phyloP scores from a whole-genome alignment of 192 early-diverging fungal genomes.

The Coemansia aciculifera region DNA sequence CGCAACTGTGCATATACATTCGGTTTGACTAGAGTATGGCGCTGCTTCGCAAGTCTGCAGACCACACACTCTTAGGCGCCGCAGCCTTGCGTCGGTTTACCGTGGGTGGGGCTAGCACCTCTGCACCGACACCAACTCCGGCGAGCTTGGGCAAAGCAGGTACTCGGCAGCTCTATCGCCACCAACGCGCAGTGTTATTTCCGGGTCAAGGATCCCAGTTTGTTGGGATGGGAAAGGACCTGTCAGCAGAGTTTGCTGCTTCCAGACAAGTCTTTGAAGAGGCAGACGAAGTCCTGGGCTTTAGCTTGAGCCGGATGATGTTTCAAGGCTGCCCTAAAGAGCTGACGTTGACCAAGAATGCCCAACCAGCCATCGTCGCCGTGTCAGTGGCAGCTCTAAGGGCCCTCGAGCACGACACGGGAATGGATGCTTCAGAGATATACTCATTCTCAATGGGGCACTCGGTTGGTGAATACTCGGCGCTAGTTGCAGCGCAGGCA shows the following conservation, averaged over 20 bases:
- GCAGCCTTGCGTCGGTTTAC: neutral
- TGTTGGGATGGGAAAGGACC: slow-evolving; percentile 91
- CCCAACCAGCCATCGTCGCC: slow-evolving; percentile 91
- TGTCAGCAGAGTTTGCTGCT: slow-evolving; percentile 70
- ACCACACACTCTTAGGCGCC: neutral
- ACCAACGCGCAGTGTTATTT: slow-evolving; percentile 48
- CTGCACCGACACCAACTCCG: neutral
- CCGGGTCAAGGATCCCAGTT: slow-evolving; percentile 80
- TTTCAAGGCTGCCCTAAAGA: slow-evolving; percentile 77
- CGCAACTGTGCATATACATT: neutral
- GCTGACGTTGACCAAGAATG: slow-evolving; percentile 71
- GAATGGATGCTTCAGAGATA: slow-evolving; percentile 69
- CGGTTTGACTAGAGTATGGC: neutral
- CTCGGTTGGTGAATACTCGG: slow-evolving; percentile 90
- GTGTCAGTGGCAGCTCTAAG: slow-evolving; percentile 85
- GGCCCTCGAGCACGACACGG: slow-evolving; percentile 80
- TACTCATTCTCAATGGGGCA: slow-evolving; percentile 88
- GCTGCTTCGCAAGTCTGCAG: neutral
- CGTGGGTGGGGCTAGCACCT: neutral
- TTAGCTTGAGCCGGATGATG: slow-evolving; percentile 72
- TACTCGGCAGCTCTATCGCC: slow-evolving; percentile 38
- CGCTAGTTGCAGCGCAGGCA: slow-evolving; percentile 67
- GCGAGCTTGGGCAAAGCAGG: neutral
- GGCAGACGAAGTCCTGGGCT: slow-evolving; percentile 81
- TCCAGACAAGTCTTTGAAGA: slow-evolving; percentile 86